Conservation (phyloP, 306 rosid species). For the Oxytropis ochrocephala region DNA sequence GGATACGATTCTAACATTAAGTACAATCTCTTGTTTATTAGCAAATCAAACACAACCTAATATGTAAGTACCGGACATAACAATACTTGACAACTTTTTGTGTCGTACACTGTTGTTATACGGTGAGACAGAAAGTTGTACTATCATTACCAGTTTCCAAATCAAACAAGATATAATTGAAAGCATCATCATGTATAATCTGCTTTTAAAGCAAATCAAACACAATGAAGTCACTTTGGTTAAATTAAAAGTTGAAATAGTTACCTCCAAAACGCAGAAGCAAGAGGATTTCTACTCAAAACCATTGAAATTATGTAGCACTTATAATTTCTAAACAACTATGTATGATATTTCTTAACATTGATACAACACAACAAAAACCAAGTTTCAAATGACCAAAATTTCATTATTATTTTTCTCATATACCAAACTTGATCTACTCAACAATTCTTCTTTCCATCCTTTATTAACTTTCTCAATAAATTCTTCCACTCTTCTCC, state of each 20-base stretch:
- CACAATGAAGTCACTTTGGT: too few relatives aligned
- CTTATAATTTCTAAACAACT: not conserved
- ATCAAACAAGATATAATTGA: too few relatives aligned
- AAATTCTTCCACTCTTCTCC: conserved; percentile 65
- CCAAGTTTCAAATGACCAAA: not conserved
- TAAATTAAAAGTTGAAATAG: not conserved
- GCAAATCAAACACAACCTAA: too few relatives aligned
- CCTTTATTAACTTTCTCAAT: conserved; percentile 59
- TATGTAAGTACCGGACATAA: too few relatives aligned
- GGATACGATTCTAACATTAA: too few relatives aligned
- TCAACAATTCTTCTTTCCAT: conserved; percentile 55
- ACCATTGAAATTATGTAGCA: not conserved
- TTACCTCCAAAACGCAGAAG: not conserved
- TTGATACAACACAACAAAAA: conserved; percentile 23
- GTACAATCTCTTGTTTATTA: too few relatives aligned
- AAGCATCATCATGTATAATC: too few relatives aligned
- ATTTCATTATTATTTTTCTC: not conserved
- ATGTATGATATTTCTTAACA: conserved; percentile 8
- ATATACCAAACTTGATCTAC: conserved; percentile 20
- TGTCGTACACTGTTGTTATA: too few relatives aligned
- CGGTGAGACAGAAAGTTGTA: too few relatives aligned
- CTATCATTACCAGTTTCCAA: too few relatives aligned
- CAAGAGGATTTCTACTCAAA: conserved; percentile 14
- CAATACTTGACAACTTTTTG: too few relatives aligned
- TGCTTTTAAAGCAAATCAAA: too few relatives aligned